Conservation (phyloP, 2,329 filamentous ascomycete species). For the Arachnopeziza araneosa region DNA sequence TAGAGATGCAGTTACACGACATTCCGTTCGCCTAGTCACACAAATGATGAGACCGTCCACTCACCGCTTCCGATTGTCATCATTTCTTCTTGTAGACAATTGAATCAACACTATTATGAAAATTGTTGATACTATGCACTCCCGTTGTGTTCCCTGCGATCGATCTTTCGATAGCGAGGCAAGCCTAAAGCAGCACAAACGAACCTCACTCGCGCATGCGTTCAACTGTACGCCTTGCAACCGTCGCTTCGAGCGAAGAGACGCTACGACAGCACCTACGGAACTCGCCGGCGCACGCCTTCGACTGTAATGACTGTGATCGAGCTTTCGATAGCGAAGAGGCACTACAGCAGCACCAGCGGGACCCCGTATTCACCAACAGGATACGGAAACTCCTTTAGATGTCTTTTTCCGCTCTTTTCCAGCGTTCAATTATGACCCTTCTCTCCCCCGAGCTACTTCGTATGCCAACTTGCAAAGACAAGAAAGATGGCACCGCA, state of each 20-base stretch:
- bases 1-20: constrained; percentile 11
- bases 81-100: constrained; percentile 15
- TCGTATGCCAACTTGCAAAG: constrained; percentile 25
- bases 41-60: constrained; percentile 4
- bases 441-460: constrained; percentile 25
- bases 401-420: constrained; percentile 24
- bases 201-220: constrained; percentile 12
- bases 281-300: constrained; percentile 15
- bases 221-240: constrained; percentile 13
- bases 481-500: constrained; percentile 19
- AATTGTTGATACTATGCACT: constrained; percentile 16
- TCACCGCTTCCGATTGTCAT: constrained; percentile 13
- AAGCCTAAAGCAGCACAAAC: constrained; percentile 16
- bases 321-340: constrained; percentile 20
- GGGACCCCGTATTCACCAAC: constrained; percentile 16
- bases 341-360: constrained; percentile 21
- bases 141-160: constrained; percentile 14
- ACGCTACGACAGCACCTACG: constrained; percentile 14
- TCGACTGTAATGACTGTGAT: constrained; percentile 17
- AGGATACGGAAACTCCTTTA: constrained; percentile 19
- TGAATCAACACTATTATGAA: constrained; percentile 12
- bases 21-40: constrained; percentile 2
- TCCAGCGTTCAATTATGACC: constrained; percentile 24
- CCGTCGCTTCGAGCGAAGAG: constrained; percentile 18
- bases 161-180: constrained; percentile 17